Conservation (phyloP, 208 protist genomes). For the Trypanosoma vivax region DNA sequence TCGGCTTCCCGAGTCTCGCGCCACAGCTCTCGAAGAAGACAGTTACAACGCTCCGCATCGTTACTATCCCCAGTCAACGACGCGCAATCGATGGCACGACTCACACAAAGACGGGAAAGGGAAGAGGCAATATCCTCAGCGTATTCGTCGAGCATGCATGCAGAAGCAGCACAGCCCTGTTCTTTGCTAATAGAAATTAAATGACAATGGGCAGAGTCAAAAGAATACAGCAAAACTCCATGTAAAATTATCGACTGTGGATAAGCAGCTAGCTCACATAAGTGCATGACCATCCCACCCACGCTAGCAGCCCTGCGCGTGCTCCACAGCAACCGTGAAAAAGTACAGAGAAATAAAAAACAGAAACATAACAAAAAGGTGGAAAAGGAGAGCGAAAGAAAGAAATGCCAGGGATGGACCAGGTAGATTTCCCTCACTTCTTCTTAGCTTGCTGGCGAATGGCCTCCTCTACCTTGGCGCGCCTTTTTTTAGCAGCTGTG, state of each 20-base stretch:
- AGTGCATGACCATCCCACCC: too few relatives aligned
- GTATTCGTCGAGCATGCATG: constrained; percentile 2
- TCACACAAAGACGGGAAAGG: constrained; percentile 1
- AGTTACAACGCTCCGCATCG: constrained; percentile 1
- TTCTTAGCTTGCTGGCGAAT: constrained; percentile 86
- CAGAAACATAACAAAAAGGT: constrained; percentile 1
- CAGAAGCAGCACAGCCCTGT: too few relatives aligned
- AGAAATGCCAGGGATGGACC: background rate
- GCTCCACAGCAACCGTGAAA: too few relatives aligned
- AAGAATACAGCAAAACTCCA: too few relatives aligned
- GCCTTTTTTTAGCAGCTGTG: constrained; percentile 89
- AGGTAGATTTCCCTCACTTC: constrained; percentile 43
- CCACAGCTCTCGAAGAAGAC: constrained; percentile 25
- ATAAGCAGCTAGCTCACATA: too few relatives aligned
- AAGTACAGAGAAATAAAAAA: background rate
- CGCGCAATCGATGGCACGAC: too few relatives aligned
- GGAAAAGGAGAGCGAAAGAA: constrained; percentile 5
- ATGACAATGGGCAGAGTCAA: too few relatives aligned
- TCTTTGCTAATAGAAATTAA: too few relatives aligned
- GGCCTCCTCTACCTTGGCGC: constrained; percentile 86
- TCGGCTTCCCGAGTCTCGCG: constrained; percentile 12
- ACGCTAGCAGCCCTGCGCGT: too few relatives aligned
- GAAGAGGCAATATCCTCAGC: background rate
- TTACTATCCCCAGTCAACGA: background rate
- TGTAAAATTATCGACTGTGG: too few relatives aligned